Evolutionary conservation across 306 rosid genomes (phyloP), one percentile per base, ranked within the genome.

Genomic region (Castanospermum australe): DNA sequence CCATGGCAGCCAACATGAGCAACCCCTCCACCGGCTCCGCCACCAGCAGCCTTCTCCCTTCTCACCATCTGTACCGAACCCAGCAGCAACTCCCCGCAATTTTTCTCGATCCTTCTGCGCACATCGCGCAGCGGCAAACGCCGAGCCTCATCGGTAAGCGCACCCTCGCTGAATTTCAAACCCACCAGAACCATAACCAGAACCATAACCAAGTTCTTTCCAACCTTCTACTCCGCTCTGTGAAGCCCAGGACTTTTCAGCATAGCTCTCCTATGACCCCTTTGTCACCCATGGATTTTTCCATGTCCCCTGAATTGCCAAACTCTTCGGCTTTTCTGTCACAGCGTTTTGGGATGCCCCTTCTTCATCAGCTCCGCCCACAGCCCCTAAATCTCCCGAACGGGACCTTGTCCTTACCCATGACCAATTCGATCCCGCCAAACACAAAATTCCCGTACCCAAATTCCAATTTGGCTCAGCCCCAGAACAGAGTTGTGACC

Each of bases 101-200:
- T 0, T 74, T 82, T 67, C 35, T 81, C 7, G 88, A 88, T 64
- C 84, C 87, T 0, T 2, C 91, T 0, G 1, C 86, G 5, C 90
- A 88, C 86, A 89, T 92, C 83, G 85, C 85, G 12, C 44, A 69
- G 15, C 81, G 88, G 64, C 93, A 85, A 51, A 39, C 69, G 0
- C 55, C 82, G 47, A 21, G 73, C 13, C 41, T 84, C 6, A 67
- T 85, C 66, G 86, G 97, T 0, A 92, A 92, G 47, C 83, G 93
- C 8, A 88, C 86, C 5, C 97, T 88, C 5, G 76, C 90, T 5
- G 95, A 92, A 67, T 85, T 81, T 59, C 95, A 88, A 22, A 51
- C 82, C 24, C 83, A 73, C 2, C 90, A 80, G 35, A 72, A 36
- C 54, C 88, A 55, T 8, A 84, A 65, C 75, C 68, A 47, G 7